Conservation (phyloP, 345 rosid species). For the Lepidium africanum region DNA sequence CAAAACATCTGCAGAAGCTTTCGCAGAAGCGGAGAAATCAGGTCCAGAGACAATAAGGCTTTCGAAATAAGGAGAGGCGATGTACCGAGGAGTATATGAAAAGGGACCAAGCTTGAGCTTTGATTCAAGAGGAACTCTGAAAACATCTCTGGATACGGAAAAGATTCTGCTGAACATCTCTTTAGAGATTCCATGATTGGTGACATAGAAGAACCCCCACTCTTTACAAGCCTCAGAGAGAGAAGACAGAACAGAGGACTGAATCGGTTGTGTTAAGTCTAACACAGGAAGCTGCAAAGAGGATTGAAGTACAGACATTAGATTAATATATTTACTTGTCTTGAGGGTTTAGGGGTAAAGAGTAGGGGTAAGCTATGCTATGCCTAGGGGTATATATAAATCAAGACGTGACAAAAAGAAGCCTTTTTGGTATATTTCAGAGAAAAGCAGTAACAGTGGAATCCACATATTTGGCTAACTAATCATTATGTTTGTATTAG, state of each 20-base stretch:
- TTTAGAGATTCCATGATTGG: constrained; percentile 57
- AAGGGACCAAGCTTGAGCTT: constrained; percentile 64
- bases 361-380: constrained; percentile 18
- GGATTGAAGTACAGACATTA: constrained; percentile 36
- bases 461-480: not conserved
- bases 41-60: constrained; percentile 66
- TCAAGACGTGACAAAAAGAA: not conserved
- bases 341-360: not conserved
- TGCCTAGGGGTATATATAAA: constrained; percentile 15
- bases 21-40: constrained; percentile 50
- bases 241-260: constrained; percentile 33
- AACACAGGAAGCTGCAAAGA: constrained; percentile 54
- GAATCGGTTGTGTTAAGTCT: constrained; percentile 49
- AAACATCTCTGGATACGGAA: constrained; percentile 38
- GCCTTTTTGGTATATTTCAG: not conserved
- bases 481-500: not conserved
- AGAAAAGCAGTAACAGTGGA: not conserved
- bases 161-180: constrained; percentile 32
- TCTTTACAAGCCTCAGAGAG: constrained; percentile 59
- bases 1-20: constrained; percentile 45
- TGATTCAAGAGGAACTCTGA: constrained; percentile 41
- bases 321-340: constrained; percentile 1
- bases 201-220: constrained; percentile 68
- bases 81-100: constrained; percentile 60
- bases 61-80: constrained; percentile 80